These are phyloP conservation scores for Microdochium nivale DNA, from an alignment of 2,329 filamentous ascomycete species.

Conservation along the genomic window DNA sequence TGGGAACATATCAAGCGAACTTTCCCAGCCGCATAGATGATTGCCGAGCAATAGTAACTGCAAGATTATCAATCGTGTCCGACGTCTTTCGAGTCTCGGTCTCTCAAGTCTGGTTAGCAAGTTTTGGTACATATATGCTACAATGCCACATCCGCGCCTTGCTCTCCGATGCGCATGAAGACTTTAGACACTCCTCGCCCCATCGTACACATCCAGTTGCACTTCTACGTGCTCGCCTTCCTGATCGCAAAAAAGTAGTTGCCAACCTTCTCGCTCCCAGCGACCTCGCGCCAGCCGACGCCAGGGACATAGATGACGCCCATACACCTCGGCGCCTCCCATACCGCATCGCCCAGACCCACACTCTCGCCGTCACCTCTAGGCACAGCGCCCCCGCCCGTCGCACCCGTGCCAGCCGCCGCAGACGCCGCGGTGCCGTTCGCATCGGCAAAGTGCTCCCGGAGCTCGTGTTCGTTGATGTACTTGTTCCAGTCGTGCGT, in stretches of 20 bases:
- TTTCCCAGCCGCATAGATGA: no score
- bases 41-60: no score
- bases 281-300: constrained; percentile 78
- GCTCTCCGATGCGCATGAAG: no score
- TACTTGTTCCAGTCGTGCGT: constrained; percentile 98
- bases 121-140: no score
- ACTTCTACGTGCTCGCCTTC: background rate
- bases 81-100: no score
- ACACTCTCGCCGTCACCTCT: background rate
- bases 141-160: no score
- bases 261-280: constrained; percentile 73
- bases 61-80: no score
- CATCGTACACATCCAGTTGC: background rate
- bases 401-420: constrained; percentile 15
- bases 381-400: constrained; percentile 11
- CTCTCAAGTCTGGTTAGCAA: no score
- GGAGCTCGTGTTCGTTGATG: constrained; percentile 75
- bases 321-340: constrained; percentile 37
- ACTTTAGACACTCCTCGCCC: no score
- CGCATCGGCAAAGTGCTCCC: constrained; percentile 39
- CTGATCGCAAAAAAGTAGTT: constrained; percentile 95
- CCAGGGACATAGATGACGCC: constrained; percentile 89
- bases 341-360: background rate
- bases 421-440: constrained; percentile 41
- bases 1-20: no score